These are phyloP conservation scores for Imleria badia DNA, from an alignment of 768 basidiomycete genomes.

Conservation along the genomic window DNA sequence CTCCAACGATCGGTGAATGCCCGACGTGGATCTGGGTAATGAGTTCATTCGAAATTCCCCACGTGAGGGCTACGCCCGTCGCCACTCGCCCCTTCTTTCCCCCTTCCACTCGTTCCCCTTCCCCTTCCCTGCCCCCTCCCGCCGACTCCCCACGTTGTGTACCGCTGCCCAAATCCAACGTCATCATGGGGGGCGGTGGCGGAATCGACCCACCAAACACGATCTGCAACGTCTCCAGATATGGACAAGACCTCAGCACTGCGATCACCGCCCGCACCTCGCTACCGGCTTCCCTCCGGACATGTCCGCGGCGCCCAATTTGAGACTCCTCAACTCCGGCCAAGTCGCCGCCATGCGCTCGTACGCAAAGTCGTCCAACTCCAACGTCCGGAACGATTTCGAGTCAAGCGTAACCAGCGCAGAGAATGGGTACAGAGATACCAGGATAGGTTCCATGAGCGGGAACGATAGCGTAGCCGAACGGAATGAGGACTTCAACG, in stretches of 20 bases:
- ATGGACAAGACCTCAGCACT: slow-evolving; percentile 10
- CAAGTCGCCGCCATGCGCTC: slow-evolving; percentile 5
- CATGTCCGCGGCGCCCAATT: slow-evolving; percentile 5
- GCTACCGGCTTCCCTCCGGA: slow-evolving; percentile 5
- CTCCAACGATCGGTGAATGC: slow-evolving; percentile 6
- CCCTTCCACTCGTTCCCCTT: neutral
- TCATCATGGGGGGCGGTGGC: neutral
- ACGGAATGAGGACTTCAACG: slow-evolving; percentile 1
- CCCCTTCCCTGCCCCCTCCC: too few species aligned
- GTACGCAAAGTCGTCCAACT: slow-evolving; percentile 13
- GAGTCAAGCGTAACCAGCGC: slow-evolving; percentile 8
- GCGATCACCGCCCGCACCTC: slow-evolving; percentile 15
- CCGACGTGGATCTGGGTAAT: slow-evolving; percentile 15
- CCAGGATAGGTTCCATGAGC: slow-evolving; percentile 1
- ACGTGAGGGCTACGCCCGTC: neutral
- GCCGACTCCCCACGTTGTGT: neutral
- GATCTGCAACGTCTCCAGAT: slow-evolving; percentile 11
- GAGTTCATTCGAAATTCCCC: slow-evolving; percentile 3
- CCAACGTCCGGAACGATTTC: slow-evolving; percentile 6
- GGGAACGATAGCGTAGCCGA: slow-evolving; percentile 4
- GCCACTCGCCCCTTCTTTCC: neutral
- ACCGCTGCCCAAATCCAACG: neutral
- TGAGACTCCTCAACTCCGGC: slow-evolving; percentile 11
- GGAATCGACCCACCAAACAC: slow-evolving; percentile 15
- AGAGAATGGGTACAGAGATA: slow-evolving; percentile 7